Base-by-base conservation (phyloP, 192 early-diverging fungal species). In the Backusella luteola region DNA sequence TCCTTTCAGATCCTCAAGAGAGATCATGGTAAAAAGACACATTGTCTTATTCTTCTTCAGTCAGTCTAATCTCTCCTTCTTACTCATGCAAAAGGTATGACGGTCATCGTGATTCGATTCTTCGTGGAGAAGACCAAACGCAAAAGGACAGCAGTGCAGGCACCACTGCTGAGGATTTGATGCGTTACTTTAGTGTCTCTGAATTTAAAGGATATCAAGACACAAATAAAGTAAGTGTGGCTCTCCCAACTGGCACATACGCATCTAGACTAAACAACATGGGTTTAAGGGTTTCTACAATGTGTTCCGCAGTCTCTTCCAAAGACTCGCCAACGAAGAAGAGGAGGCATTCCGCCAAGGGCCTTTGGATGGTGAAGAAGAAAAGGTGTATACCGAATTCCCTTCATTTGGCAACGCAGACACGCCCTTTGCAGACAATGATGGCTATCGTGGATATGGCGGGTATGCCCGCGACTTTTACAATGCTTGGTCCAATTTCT, bases 1-100 rank as follows among this genome's bases (percentile, higher is more conserved):
- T 96, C 1, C 84, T 99, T 39, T 94, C 90, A 44, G 96, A 99
- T 84, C 91, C 91, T 17, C 92, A 97, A 56, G 96, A 99, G 84
- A 93, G 96, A n/a, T 85, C 93, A 14, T 99, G 97, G 97, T 95
- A 90, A 56, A 23, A 21, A 11, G 11, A 39, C 1, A 39, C 8
- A 39, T 2, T 8, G 11, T 11, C 11, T 7, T 39, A 11, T 39
- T 11, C 11, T 11, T 39, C 11, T 39, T 12, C 11, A 12, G 3
- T 38, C 32, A 32, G 32, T 9, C 38, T 39, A 39, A 39, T 11
- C 38, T 39, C 56, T 7, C 21, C n/a, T n/a, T 69, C 17, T 63
- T 11, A 19, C 41, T 32, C 26, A 11, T 17, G 29, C 14, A 9
- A 67, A 69, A 91, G 89, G 89, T 95, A 96, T 81, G 97, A 98